These are phyloP conservation scores for Knoxdaviesia proteae DNA, from an alignment of 2,329 filamentous ascomycete genomes.

Conservation along the genomic window DNA sequence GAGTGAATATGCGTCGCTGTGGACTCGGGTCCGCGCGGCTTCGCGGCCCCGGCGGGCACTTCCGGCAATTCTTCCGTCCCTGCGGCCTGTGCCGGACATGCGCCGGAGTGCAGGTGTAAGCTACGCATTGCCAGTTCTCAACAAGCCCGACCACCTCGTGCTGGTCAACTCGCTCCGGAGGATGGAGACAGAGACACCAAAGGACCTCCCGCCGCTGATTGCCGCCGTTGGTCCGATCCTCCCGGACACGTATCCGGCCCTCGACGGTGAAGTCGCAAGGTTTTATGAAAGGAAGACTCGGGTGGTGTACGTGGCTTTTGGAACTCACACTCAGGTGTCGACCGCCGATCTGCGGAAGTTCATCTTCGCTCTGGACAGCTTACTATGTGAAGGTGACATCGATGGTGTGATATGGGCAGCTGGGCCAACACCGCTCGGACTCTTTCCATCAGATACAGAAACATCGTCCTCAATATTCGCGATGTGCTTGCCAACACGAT, in stretches of 20 bases:
- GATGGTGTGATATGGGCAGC: too few species aligned
- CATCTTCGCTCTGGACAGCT: constrained; percentile 13
- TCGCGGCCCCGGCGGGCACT: constrained; percentile 12
- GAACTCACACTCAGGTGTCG: constrained; percentile 17
- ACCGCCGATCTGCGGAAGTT: constrained; percentile 12
- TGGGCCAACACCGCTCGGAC: too few species aligned
- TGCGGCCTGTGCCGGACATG: constrained; percentile 13
- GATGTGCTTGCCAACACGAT: too few species aligned
- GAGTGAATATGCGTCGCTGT: constrained; percentile 17
- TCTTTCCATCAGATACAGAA: too few species aligned
- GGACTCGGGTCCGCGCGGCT: constrained; percentile 15
- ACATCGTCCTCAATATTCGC: too few species aligned
- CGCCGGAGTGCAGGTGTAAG: constrained; percentile 13
- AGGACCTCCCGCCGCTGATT: constrained; percentile 18
- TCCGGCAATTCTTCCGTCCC: constrained; percentile 11
- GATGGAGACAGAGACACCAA: constrained; percentile 15
- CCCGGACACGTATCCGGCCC: constrained; percentile 12
- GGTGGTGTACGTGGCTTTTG: constrained; percentile 17
- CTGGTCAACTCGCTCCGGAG: constrained; percentile 18
- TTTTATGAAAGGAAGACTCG: too few species aligned
- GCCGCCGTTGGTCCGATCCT: constrained; percentile 19
- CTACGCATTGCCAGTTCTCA: constrained; percentile 9
- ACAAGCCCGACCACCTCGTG: constrained; percentile 19
- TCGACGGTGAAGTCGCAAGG: constrained; percentile 8
- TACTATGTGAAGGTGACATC: too few species aligned